Conservation (phyloP, 805 yeast species). For the Starmerella khaoyaiensis region DNA sequence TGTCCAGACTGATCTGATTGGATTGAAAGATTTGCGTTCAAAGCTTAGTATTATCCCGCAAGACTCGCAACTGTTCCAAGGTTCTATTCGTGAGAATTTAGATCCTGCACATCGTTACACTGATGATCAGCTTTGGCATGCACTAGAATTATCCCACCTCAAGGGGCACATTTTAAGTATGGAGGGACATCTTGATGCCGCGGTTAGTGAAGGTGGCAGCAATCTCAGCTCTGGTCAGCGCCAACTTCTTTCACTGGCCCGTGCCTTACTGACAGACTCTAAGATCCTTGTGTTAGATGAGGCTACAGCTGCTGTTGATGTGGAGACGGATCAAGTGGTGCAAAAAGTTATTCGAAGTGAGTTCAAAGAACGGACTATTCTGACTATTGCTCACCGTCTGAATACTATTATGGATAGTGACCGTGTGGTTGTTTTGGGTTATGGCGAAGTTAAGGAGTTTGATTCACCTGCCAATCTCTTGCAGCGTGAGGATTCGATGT, state of each 20-base stretch:
- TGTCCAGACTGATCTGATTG: constrained; percentile 50
- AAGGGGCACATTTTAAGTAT: constrained; percentile 47
- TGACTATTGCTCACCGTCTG: constrained; percentile 81
- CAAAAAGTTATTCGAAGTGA: constrained; percentile 68
- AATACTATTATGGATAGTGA: constrained; percentile 82
- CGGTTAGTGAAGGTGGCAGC: constrained; percentile 64
- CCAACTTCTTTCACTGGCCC: constrained; percentile 70
- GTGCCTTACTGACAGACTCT: constrained; percentile 66
- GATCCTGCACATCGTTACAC: constrained; percentile 62
- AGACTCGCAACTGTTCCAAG: constrained; percentile 85
- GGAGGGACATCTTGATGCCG: constrained; percentile 43
- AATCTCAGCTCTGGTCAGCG: constrained; percentile 81
- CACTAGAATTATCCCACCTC: constrained; percentile 64
- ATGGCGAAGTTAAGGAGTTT: constrained; percentile 64
- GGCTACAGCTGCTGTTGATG: constrained; percentile 84
- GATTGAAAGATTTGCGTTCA: constrained; percentile 64
- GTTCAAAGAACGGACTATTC: constrained; percentile 62
- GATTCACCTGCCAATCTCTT: constrained; percentile 60
- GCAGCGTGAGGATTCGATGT: constrained; percentile 51
- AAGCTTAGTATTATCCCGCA: constrained; percentile 80
- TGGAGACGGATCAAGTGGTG: constrained; percentile 65
- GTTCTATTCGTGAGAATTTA: constrained; percentile 69
- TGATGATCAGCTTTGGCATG: constrained; percentile 77
- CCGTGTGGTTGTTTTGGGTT: constrained; percentile 58
- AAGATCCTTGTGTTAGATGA: constrained; percentile 73